A percentile compares a stretch with the other conserved stretches of the same genome.
Evolutionary conservation across 148 eudicot species (phyloP).

Genomic region (Bassia scoparia): DNA sequence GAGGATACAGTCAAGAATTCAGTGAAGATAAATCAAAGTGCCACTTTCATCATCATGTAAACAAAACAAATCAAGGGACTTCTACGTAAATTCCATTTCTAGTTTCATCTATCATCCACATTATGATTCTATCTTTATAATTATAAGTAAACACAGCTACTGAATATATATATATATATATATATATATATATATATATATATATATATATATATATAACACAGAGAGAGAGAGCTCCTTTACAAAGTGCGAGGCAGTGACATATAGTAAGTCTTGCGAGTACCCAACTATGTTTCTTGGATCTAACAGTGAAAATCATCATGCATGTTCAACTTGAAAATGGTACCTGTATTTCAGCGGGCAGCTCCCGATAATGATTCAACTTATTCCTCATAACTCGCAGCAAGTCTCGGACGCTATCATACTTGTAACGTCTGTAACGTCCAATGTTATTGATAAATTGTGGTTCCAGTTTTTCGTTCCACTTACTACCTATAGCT

Average conservation of each 20-base stretch:
- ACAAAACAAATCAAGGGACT: background rate
- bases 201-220: too few relatives aligned
- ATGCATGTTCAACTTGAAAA: constrained; percentile 1
- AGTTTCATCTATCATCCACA: background rate
- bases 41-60: background rate
- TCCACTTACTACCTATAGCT: constrained; percentile 73
- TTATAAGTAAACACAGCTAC: too few relatives aligned
- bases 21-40: background rate
- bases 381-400: constrained; percentile 82
- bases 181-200: too few relatives aligned
- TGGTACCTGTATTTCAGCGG: constrained; percentile 66
- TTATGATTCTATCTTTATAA: background rate
- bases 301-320: background rate
- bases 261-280: background rate
- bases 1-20: background rate
- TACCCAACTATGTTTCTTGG: background rate
- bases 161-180: too few relatives aligned
- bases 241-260: background rate
- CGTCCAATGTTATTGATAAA: constrained; percentile 69
- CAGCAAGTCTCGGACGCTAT: constrained; percentile 79
- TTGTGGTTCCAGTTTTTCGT: constrained; percentile 70
- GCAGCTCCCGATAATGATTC: constrained; percentile 83
- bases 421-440: constrained; percentile 72
- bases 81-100: background rate
- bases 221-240: background rate